phyloP scores from a whole-genome alignment of 1,284 basidiomycete genomes.

The Vanrija sp. region DNA sequence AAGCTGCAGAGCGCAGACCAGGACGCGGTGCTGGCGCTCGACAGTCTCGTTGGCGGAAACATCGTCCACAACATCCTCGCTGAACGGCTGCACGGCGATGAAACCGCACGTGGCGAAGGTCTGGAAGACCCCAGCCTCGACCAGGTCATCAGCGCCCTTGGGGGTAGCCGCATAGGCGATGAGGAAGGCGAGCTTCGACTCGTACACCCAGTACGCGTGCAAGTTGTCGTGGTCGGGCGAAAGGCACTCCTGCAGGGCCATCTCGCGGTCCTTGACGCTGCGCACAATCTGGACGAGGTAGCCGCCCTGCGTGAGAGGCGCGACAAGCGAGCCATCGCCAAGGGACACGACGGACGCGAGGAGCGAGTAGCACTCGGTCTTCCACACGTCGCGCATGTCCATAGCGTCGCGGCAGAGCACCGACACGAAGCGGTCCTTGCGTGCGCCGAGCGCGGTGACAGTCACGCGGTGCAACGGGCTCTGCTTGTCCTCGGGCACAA shows the following conservation, averaged over 20 bases:
- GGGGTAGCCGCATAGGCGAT: slow-evolving; percentile 76
- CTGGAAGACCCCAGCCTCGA: slow-evolving; percentile 74
- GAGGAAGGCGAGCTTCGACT: slow-evolving; percentile 86
- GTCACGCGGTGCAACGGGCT: slow-evolving; percentile 58
- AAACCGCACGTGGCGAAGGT: slow-evolving; percentile 83
- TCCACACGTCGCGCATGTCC: slow-evolving; percentile 93
- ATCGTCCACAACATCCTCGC: slow-evolving; percentile 57
- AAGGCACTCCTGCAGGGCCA: slow-evolving; percentile 71
- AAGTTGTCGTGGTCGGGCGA: slow-evolving; percentile 87
- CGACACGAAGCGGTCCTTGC: slow-evolving; percentile 66
- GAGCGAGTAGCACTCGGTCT: slow-evolving; percentile 66
- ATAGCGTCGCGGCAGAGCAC: slow-evolving; percentile 85
- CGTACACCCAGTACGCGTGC: slow-evolving; percentile 90
- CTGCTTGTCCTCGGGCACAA: slow-evolving; percentile 47
- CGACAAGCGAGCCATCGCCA: slow-evolving; percentile 56
- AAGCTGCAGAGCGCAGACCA: slow-evolving; percentile 35
- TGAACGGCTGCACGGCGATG: slow-evolving; percentile 76
- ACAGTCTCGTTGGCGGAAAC: slow-evolving; percentile 20
- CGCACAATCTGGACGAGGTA: slow-evolving; percentile 78
- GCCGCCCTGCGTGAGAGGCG: slow-evolving; percentile 67
- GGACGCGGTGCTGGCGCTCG: slow-evolving; percentile 36
- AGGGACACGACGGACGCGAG: slow-evolving; percentile 57
- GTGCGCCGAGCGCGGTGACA: slow-evolving; percentile 55
- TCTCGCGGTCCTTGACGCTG: slow-evolving; percentile 77
- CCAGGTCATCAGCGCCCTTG: slow-evolving; percentile 75